Base-by-base conservation (phyloP, 352 stramenopile species). In the Blastocystis sp. region DNA sequence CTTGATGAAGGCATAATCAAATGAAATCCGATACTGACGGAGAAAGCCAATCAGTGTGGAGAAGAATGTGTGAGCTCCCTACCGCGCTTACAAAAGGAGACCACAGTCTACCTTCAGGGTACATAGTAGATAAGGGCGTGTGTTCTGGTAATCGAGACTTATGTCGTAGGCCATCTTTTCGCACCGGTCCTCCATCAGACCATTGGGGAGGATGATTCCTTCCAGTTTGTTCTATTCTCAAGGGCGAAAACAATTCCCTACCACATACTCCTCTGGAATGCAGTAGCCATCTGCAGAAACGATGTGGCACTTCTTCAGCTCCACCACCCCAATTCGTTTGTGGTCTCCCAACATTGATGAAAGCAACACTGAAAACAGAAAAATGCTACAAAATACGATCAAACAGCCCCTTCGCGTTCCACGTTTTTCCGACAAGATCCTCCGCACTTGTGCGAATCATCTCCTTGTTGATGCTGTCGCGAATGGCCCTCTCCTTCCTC, bases 1-100 rank as follows among this genome's bases (percentile, higher is more conserved):
- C 63, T 92, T 91, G 87, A 97, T 92, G 79, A 97, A 97, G 88
- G 97, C 93, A 87, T 95, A 96, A 42, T 90, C 94, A 89, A 94
- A 97, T 53, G 91, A 91, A 77, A 95, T 91, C 88, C 94, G 92
- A 46, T 88, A 67, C 36, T 89, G 81, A 24, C 71, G 67, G 51
- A 88, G 40, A 3, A 42, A 9, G 57, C 53, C 38, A 57, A 34
- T 76, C n/a, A 87, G 78, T 29, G 54, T 53, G 24, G 85, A 38
- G 48, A 88, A 88, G 51, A 88, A 88, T 38, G 34, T 27, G n/a
- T 87, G 79, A 7, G 40, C 84, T 32, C 81, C 86, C 73, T 84
- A 84, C 7, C n/a, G n/a, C n/a, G 29, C 16, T 18, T 40, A 53
- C 34, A 56, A 29, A 53, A 54, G 42, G 86, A 11, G 32, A 16